A percentile compares a stretch with the other conserved stretches of the same genome.
These are phyloP conservation scores for Mytilinidion resinicola DNA, from an alignment of 495 filamentous ascomycete species.

Conservation along the genomic window DNA sequence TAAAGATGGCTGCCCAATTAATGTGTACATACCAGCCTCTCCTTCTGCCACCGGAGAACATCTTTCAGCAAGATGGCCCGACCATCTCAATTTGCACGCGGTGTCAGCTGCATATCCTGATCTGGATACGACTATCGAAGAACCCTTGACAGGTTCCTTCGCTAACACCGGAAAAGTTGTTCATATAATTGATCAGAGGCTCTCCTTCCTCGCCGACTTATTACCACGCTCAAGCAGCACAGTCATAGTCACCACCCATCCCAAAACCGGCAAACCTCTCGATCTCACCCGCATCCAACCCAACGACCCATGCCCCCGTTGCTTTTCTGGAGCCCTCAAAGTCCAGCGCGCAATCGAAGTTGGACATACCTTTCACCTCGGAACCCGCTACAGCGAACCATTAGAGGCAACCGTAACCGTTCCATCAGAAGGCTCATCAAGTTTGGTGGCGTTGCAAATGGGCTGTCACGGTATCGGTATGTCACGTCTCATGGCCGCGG, in stretches of 20 bases:
- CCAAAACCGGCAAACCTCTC: slow-evolving; percentile 16
- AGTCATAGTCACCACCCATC: background rate
- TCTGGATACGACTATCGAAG: slow-evolving; percentile 62
- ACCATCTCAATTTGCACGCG: slow-evolving; percentile 60
- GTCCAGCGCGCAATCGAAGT: slow-evolving; percentile 75
- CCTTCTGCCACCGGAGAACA: background rate
- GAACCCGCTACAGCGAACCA: slow-evolving; percentile 76
- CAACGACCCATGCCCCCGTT: slow-evolving; percentile 68
- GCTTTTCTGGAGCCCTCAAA: slow-evolving; percentile 55
- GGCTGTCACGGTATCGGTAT: slow-evolving; percentile 95
- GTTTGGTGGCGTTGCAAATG: slow-evolving; percentile 63
- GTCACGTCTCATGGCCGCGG: slow-evolving; percentile 81
- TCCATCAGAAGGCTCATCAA: slow-evolving; percentile 14
- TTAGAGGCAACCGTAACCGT: slow-evolving; percentile 55
- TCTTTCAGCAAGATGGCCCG: no score
- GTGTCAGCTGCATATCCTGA: slow-evolving; percentile 66
- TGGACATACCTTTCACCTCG: slow-evolving; percentile 91
- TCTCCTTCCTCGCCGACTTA: background rate
- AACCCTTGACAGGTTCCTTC: background rate
- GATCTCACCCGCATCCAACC: slow-evolving; percentile 42
- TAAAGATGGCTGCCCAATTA: slow-evolving; percentile 59
- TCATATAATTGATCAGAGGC: slow-evolving; percentile 7
- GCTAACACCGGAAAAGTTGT: slow-evolving; percentile 4
- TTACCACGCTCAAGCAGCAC: background rate
- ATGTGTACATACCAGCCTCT: slow-evolving; percentile 54